Percentiles rank a stretch among this genome's conserved stretches.
These are phyloP conservation scores for Moesziomyces globuligerus DNA, from an alignment of 1,284 basidiomycete genomes.

Conservation along the genomic window DNA sequence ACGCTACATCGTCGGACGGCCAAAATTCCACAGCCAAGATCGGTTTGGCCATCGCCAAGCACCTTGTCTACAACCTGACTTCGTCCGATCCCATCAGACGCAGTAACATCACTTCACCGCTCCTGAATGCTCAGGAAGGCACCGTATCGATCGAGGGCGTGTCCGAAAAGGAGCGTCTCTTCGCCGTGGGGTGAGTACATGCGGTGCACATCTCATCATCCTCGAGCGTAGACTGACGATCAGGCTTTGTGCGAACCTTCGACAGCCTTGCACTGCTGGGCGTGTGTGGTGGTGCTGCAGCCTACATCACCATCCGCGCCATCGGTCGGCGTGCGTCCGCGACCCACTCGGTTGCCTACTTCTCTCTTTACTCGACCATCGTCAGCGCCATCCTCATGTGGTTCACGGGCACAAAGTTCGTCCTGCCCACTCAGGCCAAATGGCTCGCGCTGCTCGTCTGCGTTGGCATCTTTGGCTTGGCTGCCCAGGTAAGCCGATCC, in stretches of 20 bases:
- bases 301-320: constrained; percentile 76
- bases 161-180: constrained; percentile 70
- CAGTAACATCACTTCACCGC: background rate
- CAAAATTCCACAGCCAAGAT: constrained; percentile 13
- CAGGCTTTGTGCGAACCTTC: no score
- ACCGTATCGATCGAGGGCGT: constrained; percentile 18
- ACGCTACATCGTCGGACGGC: constrained; percentile 1
- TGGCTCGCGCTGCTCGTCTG: constrained; percentile 49
- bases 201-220: no score
- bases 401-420: constrained; percentile 36
- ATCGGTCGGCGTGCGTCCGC: constrained; percentile 80
- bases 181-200: constrained; percentile 72
- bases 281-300: constrained; percentile 74
- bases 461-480: constrained; percentile 54
- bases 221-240: no score
- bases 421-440: constrained; percentile 29
- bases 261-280: constrained; percentile 73
- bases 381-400: constrained; percentile 69
- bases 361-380: constrained; percentile 75
- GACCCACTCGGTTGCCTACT: constrained; percentile 77
- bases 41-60: constrained; percentile 15
- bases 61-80: constrained; percentile 20
- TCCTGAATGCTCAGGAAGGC: constrained; percentile 1
- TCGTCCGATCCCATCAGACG: constrained; percentile 9
- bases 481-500: constrained; percentile 42